Percentiles rank a stretch among this genome's conserved stretches.
Conservation (phyloP, 257 asterid species). For the Plantago major region DNA sequence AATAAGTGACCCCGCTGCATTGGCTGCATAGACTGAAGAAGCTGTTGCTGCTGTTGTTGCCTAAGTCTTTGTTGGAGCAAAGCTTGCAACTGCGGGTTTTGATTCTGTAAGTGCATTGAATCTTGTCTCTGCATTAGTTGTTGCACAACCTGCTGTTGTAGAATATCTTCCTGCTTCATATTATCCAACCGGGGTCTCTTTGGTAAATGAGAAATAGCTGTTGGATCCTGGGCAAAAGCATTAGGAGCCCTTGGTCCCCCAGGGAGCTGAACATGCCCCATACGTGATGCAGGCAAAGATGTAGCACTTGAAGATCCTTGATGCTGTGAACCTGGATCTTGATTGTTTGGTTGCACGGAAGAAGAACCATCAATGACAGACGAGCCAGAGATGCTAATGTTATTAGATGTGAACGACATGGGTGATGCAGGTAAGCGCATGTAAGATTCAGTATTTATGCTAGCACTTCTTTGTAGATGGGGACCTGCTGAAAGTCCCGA, state of each 20-base stretch:
- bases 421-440: slow-evolving; percentile 98
- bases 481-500: slow-evolving; percentile 94
- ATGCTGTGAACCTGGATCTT: slow-evolving; percentile 59
- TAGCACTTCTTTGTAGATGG: slow-evolving; percentile 83
- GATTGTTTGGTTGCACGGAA: slow-evolving; percentile 66
- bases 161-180: slow-evolving; percentile 77
- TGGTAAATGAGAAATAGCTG: slow-evolving; percentile 59
- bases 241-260: slow-evolving; percentile 52
- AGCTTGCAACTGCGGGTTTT: slow-evolving; percentile 78
- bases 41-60: slow-evolving; percentile 64
- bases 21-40: slow-evolving; percentile 79
- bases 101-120: slow-evolving; percentile 56
- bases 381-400: slow-evolving; percentile 80
- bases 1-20: slow-evolving; percentile 75
- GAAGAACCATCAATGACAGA: slow-evolving; percentile 80
- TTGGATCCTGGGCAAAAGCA: slow-evolving; percentile 67
- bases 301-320: slow-evolving; percentile 84
- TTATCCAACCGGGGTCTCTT: slow-evolving; percentile 86
- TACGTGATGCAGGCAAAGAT: slow-evolving; percentile 59
- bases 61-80: slow-evolving; percentile 78
- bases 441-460: slow-evolving; percentile 83
- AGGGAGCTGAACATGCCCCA: slow-evolving; percentile 62
- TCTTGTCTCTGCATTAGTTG: slow-evolving; percentile 75
- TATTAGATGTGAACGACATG: slow-evolving; percentile 89
- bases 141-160: slow-evolving; percentile 83